A percentile compares a stretch with the other conserved stretches of the same genome.
These are phyloP conservation scores for Stachybotrys echinatus DNA, from an alignment of 2,329 filamentous ascomycete species.

Conservation along the genomic window DNA sequence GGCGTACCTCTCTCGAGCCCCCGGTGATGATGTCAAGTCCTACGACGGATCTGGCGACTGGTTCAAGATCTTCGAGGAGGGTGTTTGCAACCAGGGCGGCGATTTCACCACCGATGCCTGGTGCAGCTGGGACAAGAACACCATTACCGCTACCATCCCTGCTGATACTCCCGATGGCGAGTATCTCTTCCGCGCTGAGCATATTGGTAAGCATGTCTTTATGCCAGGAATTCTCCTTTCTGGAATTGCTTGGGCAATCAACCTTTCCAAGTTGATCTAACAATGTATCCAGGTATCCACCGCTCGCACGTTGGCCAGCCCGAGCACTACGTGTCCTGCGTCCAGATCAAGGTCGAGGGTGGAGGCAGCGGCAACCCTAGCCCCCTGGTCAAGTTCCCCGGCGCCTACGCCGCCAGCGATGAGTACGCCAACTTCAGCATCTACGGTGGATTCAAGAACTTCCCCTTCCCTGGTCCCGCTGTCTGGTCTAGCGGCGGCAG, in stretches of 20 bases:
- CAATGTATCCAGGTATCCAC: background rate
- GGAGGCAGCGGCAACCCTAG: background rate
- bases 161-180: conserved; percentile 1
- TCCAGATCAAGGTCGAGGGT: conserved; percentile 1
- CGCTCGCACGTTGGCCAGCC: conserved; percentile 1
- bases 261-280: background rate
- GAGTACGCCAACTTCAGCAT: conserved; percentile 2
- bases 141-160: background rate
- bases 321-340: conserved; percentile 1
- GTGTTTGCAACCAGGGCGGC: background rate
- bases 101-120: conserved; percentile 2
- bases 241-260: background rate
- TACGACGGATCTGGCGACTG: conserved; percentile 2
- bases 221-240: background rate
- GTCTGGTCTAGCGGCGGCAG: background rate
- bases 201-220: conserved; percentile 2
- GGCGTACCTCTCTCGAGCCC: background rate
- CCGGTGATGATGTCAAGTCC: conserved; percentile 1
- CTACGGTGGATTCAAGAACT: background rate
- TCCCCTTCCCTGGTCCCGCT: conserved; percentile 1
- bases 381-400: background rate
- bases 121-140: conserved; percentile 1
- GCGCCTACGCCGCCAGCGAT: background rate
- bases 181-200: background rate
- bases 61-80: conserved; percentile 2